These are phyloP conservation scores for Coleophoma eucalyptorum DNA, from an alignment of 2,329 filamentous ascomycete species.

Conservation along the genomic window DNA sequence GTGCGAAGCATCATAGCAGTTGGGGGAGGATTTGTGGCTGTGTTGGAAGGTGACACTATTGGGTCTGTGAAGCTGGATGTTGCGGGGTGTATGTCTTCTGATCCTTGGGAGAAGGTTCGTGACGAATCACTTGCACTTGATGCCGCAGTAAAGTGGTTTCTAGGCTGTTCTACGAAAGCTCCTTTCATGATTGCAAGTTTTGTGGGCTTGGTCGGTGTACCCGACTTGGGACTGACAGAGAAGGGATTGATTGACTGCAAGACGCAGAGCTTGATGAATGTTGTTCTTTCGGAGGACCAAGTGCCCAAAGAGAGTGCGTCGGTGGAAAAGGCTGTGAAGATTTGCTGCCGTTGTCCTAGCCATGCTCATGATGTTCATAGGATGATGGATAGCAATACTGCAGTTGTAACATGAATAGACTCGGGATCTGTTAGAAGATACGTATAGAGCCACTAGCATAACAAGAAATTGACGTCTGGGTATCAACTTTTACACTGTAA, in stretches of 20 bases:
- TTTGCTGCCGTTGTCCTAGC: slow-evolving; percentile 10
- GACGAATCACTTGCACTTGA: slow-evolving; percentile 15
- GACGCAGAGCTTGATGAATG: slow-evolving; percentile 9
- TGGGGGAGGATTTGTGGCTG: slow-evolving; percentile 16
- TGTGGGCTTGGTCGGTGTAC: slow-evolving; percentile 14
- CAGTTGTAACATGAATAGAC: background rate
- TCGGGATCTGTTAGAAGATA: no score
- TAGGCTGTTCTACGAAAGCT: slow-evolving; percentile 15
- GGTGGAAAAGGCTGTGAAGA: background rate
- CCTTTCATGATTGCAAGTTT: slow-evolving; percentile 23
- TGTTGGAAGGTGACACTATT: slow-evolving; percentile 7
- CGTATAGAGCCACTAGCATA: no score
- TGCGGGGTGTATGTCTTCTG: slow-evolving; percentile 18
- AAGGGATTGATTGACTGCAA: slow-evolving; percentile 13
- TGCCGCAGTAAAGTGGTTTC: slow-evolving; percentile 3
- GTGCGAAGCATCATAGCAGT: slow-evolving; percentile 7
- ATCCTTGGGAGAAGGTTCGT: slow-evolving; percentile 10
- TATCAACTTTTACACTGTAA: no score
- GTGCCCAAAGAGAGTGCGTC: background rate
- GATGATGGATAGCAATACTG: slow-evolving; percentile 7
- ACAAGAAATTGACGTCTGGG: no score
- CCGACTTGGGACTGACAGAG: slow-evolving; percentile 18
- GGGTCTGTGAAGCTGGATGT: slow-evolving; percentile 17
- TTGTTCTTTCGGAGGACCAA: slow-evolving; percentile 5
- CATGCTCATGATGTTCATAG: slow-evolving; percentile 9